Percentiles rank a stretch among this genome's conserved stretches.
phyloP scores from a whole-genome alignment of 2,329 filamentous ascomycete species.

The Elsinoe australis region DNA sequence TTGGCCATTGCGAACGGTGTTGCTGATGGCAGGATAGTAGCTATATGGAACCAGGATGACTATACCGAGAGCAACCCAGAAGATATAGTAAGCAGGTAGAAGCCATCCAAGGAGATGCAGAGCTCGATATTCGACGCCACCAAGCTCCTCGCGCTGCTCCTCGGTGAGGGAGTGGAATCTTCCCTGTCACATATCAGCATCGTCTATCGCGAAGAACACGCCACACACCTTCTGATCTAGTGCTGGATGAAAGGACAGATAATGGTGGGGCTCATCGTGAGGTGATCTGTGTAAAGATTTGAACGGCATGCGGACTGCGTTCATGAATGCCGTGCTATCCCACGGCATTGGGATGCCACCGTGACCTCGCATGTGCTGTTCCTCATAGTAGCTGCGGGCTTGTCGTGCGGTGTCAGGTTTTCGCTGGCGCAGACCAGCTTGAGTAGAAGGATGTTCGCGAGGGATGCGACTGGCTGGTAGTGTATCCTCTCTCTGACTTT shows the following conservation, averaged over 20 bases:
- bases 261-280: slow-evolving; percentile 19
- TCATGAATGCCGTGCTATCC: not conserved
- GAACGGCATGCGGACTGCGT: not conserved
- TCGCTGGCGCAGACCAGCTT: not conserved
- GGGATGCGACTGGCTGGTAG: too few relatives aligned
- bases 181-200: too few relatives aligned
- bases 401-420: not conserved
- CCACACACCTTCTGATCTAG: slow-evolving; percentile 28
- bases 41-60: slow-evolving; percentile 22
- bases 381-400: not conserved
- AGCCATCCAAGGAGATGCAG: slow-evolving; percentile 60
- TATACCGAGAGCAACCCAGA: slow-evolving; percentile 25
- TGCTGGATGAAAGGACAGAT: slow-evolving; percentile 29
- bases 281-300: slow-evolving; percentile 7
- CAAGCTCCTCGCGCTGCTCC: slow-evolving; percentile 86
- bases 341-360: slow-evolving; percentile 17
- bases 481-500: too few relatives aligned
- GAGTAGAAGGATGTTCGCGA: not conserved
- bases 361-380: not conserved
- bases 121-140: slow-evolving; percentile 91
- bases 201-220: too few relatives aligned
- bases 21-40: slow-evolving; percentile 16
- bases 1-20: slow-evolving; percentile 19
- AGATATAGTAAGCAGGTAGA: slow-evolving; percentile 26
- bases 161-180: slow-evolving; percentile 53